Conservation (phyloP, 148 eudicot species). For the Vaccinium macrocarpon region DNA sequence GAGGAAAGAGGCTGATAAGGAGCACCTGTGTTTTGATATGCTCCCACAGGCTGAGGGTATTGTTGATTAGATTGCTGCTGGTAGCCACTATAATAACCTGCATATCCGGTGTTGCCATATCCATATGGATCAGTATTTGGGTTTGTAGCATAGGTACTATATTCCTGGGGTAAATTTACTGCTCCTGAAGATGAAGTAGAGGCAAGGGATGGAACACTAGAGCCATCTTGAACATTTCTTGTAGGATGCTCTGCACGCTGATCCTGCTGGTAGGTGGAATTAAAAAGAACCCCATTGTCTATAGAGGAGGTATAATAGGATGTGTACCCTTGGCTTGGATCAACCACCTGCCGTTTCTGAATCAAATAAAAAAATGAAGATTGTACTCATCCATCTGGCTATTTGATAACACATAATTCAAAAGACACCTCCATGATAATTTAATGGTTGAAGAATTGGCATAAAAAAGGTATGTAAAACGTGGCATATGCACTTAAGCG, state of each 20-base stretch:
- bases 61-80: slow-evolving; percentile 73
- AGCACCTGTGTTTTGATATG: slow-evolving; percentile 99
- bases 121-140: slow-evolving; percentile 61
- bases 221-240: slow-evolving; percentile 44
- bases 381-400: neutral
- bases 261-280: slow-evolving; percentile 49
- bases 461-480: neutral
- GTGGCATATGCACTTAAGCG: neutral
- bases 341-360: slow-evolving; percentile 43
- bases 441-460: neutral
- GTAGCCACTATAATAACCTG: slow-evolving; percentile 78
- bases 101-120: slow-evolving; percentile 61
- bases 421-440: neutral
- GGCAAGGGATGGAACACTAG: slow-evolving; percentile 42
- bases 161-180: slow-evolving; percentile 53
- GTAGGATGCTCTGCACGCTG: slow-evolving; percentile 44
- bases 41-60: slow-evolving; percentile 74
- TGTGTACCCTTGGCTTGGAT: slow-evolving; percentile 51
- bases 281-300: slow-evolving; percentile 47
- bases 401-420: neutral
- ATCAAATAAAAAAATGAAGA: slow-evolving; percentile 1
- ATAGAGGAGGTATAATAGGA: slow-evolving; percentile 46
- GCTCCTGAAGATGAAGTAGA: slow-evolving; percentile 53
- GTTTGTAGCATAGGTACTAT: slow-evolving; percentile 56
- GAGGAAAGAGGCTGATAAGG: slow-evolving; percentile 99